phyloP scores from a whole-genome alignment of 768 basidiomycete species.

The Pleurotus tuoliensis region DNA sequence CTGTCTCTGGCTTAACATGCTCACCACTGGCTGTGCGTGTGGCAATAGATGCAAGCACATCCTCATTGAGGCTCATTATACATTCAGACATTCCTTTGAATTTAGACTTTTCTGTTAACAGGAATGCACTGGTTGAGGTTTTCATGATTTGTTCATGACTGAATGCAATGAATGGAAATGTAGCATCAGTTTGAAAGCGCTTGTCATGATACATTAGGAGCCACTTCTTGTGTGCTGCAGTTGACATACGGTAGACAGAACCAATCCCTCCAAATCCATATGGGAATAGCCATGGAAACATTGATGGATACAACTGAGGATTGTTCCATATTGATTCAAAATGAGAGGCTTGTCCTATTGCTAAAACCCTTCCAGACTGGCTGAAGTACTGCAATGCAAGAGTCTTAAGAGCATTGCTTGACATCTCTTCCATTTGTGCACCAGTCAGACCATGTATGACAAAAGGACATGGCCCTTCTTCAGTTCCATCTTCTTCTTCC shows the following conservation, averaged over 20 bases:
- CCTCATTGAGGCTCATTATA: constrained; percentile 18
- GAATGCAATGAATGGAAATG: constrained; percentile 22
- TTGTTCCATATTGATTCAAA: constrained; percentile 22
- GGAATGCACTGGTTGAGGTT: constrained; percentile 19
- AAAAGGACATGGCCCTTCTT: constrained; percentile 22
- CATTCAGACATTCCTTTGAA: constrained; percentile 22
- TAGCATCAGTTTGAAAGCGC: constrained; percentile 22
- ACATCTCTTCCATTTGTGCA: constrained; percentile 11
- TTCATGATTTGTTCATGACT: constrained; percentile 26
- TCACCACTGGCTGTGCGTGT: constrained; percentile 20
- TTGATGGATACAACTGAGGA: constrained; percentile 23
- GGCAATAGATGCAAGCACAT: constrained; percentile 15
- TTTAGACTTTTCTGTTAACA: constrained; percentile 20
- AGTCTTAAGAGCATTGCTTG: constrained; percentile 13
- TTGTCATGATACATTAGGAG: constrained; percentile 28
- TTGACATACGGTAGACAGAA: constrained; percentile 8
- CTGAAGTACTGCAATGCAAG: constrained; percentile 13
- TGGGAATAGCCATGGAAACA: constrained; percentile 36
- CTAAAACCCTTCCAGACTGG: constrained; percentile 15
- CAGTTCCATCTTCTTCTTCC: constrained; percentile 18
- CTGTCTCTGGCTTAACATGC: constrained; percentile 19
- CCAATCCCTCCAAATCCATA: constrained; percentile 33
- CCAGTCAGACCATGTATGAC: constrained; percentile 22
- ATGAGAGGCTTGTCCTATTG: constrained; percentile 13
- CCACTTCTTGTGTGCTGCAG: constrained; percentile 20